Percentiles rank a stretch among this genome's conserved stretches.
Conservation (phyloP, 306 rosid species). For the Vigna hirtella region DNA sequence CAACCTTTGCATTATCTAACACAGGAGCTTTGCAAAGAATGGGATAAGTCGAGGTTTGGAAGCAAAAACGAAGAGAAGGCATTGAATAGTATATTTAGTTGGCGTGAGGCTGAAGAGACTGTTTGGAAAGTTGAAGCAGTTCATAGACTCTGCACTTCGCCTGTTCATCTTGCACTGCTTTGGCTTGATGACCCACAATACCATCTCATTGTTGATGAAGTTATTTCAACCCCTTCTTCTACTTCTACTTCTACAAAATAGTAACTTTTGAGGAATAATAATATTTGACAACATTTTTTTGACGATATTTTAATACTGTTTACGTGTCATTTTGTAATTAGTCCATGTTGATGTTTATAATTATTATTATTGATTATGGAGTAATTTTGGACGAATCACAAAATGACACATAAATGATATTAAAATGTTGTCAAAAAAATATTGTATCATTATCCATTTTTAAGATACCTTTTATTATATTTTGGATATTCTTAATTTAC, state of each 20-base stretch:
- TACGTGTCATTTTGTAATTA: too few species aligned
- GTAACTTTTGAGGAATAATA: too few species aligned
- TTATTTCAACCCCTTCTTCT: background rate
- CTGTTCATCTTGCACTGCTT: slow-evolving; percentile 42
- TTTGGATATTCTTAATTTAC: background rate
- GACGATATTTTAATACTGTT: too few species aligned
- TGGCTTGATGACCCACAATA: slow-evolving; percentile 45
- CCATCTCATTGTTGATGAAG: slow-evolving; percentile 10
- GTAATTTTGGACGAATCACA: too few species aligned
- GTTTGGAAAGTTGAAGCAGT: slow-evolving; percentile 48
- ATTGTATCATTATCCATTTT: too few species aligned
- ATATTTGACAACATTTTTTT: too few species aligned
- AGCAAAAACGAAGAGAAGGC: slow-evolving; percentile 39
- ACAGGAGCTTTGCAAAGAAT: slow-evolving; percentile 42
- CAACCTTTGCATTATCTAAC: slow-evolving; percentile 57
- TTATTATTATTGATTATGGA: too few species aligned
- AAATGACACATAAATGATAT: too few species aligned
- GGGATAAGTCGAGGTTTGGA: slow-evolving; percentile 54
- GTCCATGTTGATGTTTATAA: too few species aligned
- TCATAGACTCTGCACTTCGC: slow-evolving; percentile 45
- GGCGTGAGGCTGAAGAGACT: slow-evolving; percentile 32
- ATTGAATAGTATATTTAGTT: slow-evolving; percentile 15
- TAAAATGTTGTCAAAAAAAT: too few species aligned
- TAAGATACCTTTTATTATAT: background rate
- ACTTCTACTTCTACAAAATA: background rate